Evolutionary conservation across 129 eudicot genomes (phyloP).

Genomic region (Ambrosia artemisiifolia): DNA sequence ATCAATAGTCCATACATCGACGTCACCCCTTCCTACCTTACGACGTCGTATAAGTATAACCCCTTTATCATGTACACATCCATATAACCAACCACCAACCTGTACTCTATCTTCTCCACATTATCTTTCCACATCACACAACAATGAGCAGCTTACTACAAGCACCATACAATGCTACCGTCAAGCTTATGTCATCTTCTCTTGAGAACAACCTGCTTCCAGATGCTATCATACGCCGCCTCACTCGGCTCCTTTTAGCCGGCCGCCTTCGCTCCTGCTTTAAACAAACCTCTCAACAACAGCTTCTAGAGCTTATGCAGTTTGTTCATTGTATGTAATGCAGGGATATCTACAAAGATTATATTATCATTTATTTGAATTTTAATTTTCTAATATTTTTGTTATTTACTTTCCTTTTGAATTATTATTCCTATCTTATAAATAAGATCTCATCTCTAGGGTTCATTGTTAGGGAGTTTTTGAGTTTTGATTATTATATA

Average conservation of each 20-base stretch:
- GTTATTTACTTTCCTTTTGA: too few species aligned
- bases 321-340: conserved; percentile 58
- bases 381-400: too few species aligned
- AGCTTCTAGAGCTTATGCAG: conserved; percentile 58
- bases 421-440: too few species aligned
- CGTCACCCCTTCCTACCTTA: too few species aligned
- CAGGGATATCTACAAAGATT: too few species aligned
- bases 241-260: conserved; percentile 73
- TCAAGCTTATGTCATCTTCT: conserved; percentile 62
- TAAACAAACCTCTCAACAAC: conserved; percentile 53
- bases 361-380: too few species aligned
- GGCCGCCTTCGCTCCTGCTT: conserved; percentile 78
- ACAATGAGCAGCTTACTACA: conserved; percentile 52
- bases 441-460: too few species aligned
- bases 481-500: too few species aligned
- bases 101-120: neutral
- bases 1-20: too few species aligned
- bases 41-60: too few species aligned
- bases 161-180: conserved; percentile 70
- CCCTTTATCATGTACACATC: too few species aligned
- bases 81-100: conserved; percentile 7
- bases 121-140: neutral
- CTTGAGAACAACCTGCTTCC: conserved; percentile 86
- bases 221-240: conserved; percentile 64
- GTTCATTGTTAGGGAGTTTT: too few species aligned